Conservation (phyloP, 2,329 filamentous ascomycete genomes). For the Purpureocillium takamizusanense region DNA sequence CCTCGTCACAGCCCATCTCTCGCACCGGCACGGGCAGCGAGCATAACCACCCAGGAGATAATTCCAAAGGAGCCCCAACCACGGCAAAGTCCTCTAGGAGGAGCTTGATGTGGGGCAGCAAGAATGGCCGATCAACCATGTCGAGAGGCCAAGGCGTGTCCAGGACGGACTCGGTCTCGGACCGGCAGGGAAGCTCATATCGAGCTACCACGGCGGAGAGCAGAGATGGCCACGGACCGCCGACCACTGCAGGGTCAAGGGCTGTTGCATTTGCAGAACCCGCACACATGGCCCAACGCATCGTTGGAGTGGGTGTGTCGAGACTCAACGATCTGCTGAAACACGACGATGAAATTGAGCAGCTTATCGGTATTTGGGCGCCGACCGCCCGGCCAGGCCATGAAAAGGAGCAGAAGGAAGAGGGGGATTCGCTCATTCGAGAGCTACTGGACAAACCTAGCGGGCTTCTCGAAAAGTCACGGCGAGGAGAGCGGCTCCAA, state of each 20-base stretch:
- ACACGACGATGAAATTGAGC: conserved; percentile 62
- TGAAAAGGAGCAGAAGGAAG: conserved; percentile 51
- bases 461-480: conserved; percentile 66
- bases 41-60: conserved; percentile 31
- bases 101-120: conserved; percentile 63
- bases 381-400: conserved; percentile 44
- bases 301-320: conserved; percentile 68
- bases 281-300: conserved; percentile 35
- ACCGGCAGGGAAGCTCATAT: conserved; percentile 34
- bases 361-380: conserved; percentile 70
- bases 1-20: conserved; percentile 36
- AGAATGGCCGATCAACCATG: conserved; percentile 43
- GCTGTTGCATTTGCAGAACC: conserved; percentile 12
- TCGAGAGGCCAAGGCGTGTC: conserved; percentile 37
- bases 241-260: conserved; percentile 48
- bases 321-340: conserved; percentile 69
- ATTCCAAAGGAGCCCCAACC: conserved; percentile 37
- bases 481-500: conserved; percentile 66
- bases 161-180: conserved; percentile 49
- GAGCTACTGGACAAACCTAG: conserved; percentile 65
- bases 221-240: conserved; percentile 35
- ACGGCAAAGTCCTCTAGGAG: conserved; percentile 45
- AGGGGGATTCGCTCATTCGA: conserved; percentile 65
- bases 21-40: conserved; percentile 39
- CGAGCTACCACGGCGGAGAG: conserved; percentile 27